A percentile compares a stretch with the other conserved stretches of the same genome.
These are phyloP conservation scores for Pseudogymnoascus sp. DNA, from an alignment of 2,329 filamentous ascomycete genomes.

Conservation along the genomic window DNA sequence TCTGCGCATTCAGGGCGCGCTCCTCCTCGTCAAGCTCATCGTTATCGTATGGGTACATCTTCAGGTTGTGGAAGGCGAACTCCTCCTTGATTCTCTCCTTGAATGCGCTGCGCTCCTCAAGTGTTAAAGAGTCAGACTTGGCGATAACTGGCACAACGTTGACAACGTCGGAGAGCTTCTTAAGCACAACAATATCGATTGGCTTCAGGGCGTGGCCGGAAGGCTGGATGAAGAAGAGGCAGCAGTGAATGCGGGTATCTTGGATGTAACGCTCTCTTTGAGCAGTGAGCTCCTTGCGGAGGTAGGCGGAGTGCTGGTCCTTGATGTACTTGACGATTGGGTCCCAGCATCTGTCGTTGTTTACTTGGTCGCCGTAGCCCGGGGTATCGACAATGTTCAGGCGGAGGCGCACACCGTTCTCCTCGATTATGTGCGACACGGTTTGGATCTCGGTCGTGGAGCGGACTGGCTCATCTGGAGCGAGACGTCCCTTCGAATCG, in stretches of 20 bases:
- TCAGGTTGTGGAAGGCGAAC: conserved; percentile 98
- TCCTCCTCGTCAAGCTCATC: conserved; percentile 98
- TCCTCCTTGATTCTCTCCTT: conserved; percentile 99
- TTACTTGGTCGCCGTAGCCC: conserved; percentile 96
- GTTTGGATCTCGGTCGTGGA: conserved; percentile 97
- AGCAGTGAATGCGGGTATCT: conserved; percentile 98
- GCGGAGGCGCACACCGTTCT: conserved; percentile 94
- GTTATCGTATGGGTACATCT: conserved; percentile 99
- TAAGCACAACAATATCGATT: conserved; percentile 98
- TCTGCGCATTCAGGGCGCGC: conserved; percentile 84
- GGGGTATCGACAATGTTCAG: conserved; percentile 99
- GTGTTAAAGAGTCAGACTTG: conserved; percentile 92
- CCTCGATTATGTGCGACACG: conserved; percentile 97
- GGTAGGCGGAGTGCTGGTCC: conserved; percentile 98
- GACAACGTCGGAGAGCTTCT: conserved; percentile 99
- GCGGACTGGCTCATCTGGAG: conserved; percentile 87
- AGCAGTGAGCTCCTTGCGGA: conserved; percentile 97
- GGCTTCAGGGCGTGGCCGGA: conserved; percentile 98
- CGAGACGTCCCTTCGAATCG: conserved; percentile 93
- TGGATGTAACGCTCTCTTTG: conserved; percentile 99
- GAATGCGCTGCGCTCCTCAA: conserved; percentile 93
- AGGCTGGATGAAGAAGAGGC: conserved; percentile 98
- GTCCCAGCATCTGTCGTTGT: conserved; percentile 99
- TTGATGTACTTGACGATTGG: conserved; percentile 99
- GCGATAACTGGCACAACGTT: conserved; percentile 98